Percentiles rank a stretch among this genome's conserved stretches.
Conservation (phyloP, 2,329 filamentous ascomycete genomes). For the Onygena corvina region DNA sequence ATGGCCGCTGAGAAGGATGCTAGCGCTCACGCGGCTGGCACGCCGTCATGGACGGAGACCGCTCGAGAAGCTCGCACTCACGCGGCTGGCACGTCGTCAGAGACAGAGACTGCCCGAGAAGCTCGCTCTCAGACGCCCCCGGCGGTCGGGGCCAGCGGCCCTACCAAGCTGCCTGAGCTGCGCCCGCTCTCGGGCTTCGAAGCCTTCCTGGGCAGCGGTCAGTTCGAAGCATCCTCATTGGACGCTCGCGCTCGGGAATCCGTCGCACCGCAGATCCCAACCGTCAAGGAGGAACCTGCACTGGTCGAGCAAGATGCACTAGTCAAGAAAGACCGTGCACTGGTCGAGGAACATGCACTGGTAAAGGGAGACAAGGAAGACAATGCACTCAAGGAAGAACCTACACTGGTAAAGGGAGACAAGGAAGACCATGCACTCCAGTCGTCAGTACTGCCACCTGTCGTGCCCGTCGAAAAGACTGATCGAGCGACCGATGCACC, state of each 20-base stretch:
- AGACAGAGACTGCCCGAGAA: background rate
- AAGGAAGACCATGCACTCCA: no score
- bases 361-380: no score
- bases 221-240: constrained; percentile 30
- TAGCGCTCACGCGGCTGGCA: constrained; percentile 21
- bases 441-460: no score
- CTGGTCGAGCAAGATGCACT: no score
- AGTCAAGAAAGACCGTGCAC: no score
- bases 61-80: background rate
- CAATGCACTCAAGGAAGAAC: no score
- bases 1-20: constrained; percentile 53
- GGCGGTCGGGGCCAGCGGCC: background rate
- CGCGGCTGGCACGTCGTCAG: background rate
- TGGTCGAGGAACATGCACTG: no score
- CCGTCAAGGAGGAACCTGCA: constrained; percentile 38
- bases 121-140: background rate
- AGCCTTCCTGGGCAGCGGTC: background rate
- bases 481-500: no score
- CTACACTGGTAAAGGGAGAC: no score
- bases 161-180: background rate
- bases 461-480: no score
- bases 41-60: background rate
- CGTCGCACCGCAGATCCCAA: constrained; percentile 37
- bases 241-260: constrained; percentile 26
- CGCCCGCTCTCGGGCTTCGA: background rate